Base-by-base conservation (phyloP, 345 rosid species). In the Acer saccharum region DNA sequence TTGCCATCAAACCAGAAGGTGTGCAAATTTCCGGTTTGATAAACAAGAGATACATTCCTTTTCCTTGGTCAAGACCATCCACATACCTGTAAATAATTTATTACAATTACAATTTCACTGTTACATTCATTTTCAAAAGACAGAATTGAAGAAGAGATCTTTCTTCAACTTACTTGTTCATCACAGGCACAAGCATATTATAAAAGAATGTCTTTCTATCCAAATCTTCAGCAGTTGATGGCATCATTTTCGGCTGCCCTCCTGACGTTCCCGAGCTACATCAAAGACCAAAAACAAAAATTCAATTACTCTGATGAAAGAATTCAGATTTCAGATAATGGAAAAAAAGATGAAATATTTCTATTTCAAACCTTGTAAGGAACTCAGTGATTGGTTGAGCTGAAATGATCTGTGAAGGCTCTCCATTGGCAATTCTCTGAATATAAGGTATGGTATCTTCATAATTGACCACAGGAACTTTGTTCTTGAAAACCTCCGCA, bases 251-350 rank as follows among this genome's bases (percentile, higher is more conserved):
- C 17, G 98, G 98, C 32, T 85, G 88, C 58, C 98, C 98, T 35
- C 93, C 98, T 10, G 98, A 90, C 74, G 98, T 95, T 32, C 98
- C 98, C 1, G 98, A 93, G 90, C 98, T 95, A 90, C 80, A 86
- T 72, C 46, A 64, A 68, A 44, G 64, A 76, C 17, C 39, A 35
- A 35, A 35, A 35, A 35, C 5, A 68, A 71, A 43, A 43, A 20
- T 23, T 7, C 55, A 64, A 68, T 50, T 27, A 20, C 67, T 10
- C 65, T 62, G 16, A 71, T 14, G 50, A 63, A 76, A 65, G 71
- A 57, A 43, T 43, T 43, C 6, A 9, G 44, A 41, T 41, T 14
- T 54, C 10, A 41, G 25, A 54, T 21, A 66, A 17, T 39, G 39
- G 4, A 35, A 4, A 35, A 58, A 61, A 50, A 41, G n/a, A 16